Base-by-base conservation (phyloP, 2,329 filamentous ascomycete species). In the Ophiocordyceps camponoti-leonardi region DNA sequence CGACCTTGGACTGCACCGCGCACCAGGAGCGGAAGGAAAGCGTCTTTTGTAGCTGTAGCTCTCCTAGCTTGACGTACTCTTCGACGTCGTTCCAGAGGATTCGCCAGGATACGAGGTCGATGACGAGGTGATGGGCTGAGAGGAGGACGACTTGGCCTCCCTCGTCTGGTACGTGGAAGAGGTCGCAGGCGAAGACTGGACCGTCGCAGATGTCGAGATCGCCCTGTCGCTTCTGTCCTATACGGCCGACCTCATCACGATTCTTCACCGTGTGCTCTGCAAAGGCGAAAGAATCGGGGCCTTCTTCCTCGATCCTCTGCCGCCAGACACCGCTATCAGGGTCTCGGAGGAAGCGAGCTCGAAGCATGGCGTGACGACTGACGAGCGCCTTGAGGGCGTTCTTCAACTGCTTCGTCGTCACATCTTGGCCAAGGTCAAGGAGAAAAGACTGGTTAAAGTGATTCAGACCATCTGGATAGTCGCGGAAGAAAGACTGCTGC, bases 71-170 rank as follows among this genome's bases (percentile, higher is more conserved):
- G 3, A 54, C n/a, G 13, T 45, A 37, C 6, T 51, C 45, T 22
- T 52, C 47, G 18, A 54, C 42, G 7, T 54, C 49, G 12, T 46
- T 33, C 43, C 48, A 47, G 2, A 54, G 22, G 11, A 53, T 69
- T 10, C 69, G 67, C 42, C 68, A 72, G 19, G 69, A 72, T 48
- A 72, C 71, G 52, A 72, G 67, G 52, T 72, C 68, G 31, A 57
- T 50, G 18, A 54, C 49, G 2, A 52, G 33, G 33, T 54, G 51
- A 42, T 54, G 53, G 8, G 49, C 48, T 1, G 44, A 46, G 13
- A 52, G 41, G 7, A 47, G 20, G 7, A 52, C 20, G 12, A 48
- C 35, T 19, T 46, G 45, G 7, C 51, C 12, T 8, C 47, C 12
- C 7, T 47, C 46, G 8, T 49, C 33, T 4, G 23, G 33, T n/a